These are phyloP conservation scores for Discostella stelligera DNA, from an alignment of 352 stramenopile species.

Conservation along the genomic window DNA sequence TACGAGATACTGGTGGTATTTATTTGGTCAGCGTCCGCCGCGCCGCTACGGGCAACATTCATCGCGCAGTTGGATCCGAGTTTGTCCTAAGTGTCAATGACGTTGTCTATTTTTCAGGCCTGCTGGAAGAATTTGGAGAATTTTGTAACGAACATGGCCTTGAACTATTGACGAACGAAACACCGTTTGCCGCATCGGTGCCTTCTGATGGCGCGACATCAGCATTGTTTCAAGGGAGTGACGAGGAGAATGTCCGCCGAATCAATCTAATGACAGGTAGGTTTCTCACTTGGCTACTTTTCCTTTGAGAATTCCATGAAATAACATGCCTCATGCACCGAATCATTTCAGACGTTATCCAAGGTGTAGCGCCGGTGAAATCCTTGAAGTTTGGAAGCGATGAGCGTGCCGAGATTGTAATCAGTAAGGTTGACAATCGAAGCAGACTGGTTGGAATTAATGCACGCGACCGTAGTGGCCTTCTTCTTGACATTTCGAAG, in stretches of 20 bases:
- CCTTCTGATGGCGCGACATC: too few species aligned
- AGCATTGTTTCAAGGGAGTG: conserved; percentile 43
- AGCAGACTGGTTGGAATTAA: conserved; percentile 38
- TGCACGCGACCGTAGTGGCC: conserved; percentile 58
- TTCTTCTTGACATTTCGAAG: conserved; percentile 76
- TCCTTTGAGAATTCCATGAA: neutral
- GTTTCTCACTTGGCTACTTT: neutral
- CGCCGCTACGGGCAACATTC: conserved; percentile 70
- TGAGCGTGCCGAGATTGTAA: conserved; percentile 34
- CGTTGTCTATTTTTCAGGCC: conserved; percentile 77
- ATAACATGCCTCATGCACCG: neutral
- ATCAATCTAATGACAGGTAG: conserved; percentile 59
- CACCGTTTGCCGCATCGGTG: too few species aligned
- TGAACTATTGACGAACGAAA: conserved; percentile 73
- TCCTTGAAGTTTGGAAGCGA: neutral
- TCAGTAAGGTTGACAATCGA: conserved; percentile 16
- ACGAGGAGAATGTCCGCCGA: conserved; percentile 43
- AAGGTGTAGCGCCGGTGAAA: neutral
- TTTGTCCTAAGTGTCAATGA: conserved; percentile 80
- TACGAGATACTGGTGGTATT: conserved; percentile 76
- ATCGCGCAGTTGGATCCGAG: conserved; percentile 77
- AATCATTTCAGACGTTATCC: conserved; percentile 12
- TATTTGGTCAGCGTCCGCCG: conserved; percentile 80
- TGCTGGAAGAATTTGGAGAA: conserved; percentile 70
- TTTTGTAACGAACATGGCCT: conserved; percentile 79